These are phyloP conservation scores for Ceratobasidium papillatum DNA, from an alignment of 1,284 basidiomycete species.

Conservation along the genomic window DNA sequence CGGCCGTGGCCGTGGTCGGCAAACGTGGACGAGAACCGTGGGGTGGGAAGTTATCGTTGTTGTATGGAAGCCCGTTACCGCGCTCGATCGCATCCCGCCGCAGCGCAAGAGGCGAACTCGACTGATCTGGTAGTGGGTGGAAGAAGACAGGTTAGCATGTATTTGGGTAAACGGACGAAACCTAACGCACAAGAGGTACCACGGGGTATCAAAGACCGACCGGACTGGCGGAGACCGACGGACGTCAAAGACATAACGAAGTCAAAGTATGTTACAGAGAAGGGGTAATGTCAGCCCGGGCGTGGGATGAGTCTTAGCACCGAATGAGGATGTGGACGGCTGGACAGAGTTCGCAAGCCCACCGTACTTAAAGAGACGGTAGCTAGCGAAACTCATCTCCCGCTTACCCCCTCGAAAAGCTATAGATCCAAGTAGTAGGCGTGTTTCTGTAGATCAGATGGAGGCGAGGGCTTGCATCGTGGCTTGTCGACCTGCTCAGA, in stretches of 20 bases:
- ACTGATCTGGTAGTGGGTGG: slow-evolving; percentile 18
- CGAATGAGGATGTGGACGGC: slow-evolving; percentile 32
- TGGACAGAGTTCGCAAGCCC: background rate
- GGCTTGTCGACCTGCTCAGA: slow-evolving; percentile 16
- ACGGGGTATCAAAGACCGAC: slow-evolving; percentile 17
- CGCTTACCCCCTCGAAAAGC: slow-evolving; percentile 34
- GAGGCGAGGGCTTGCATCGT: slow-evolving; percentile 35
- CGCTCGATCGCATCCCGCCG: background rate
- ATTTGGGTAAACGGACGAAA: background rate
- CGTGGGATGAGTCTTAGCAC: background rate
- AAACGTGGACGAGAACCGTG: slow-evolving; percentile 5
- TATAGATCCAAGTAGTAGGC: background rate
- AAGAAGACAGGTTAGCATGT: background rate
- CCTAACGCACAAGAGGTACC: slow-evolving; percentile 5
- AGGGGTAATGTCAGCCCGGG: background rate
- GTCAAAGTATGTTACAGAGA: slow-evolving; percentile 23
- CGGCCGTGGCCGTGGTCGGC: background rate
- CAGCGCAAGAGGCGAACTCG: background rate
- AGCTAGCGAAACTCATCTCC: slow-evolving; percentile 26
- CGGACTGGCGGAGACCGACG: background rate
- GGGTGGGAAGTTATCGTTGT: slow-evolving; percentile 9
- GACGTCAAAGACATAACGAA: background rate
- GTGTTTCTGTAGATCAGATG: slow-evolving; percentile 37
- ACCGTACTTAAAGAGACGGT: slow-evolving; percentile 32
- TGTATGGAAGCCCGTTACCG: background rate